Percentiles rank a stretch among this genome's conserved stretches.
Conservation (phyloP, 2,329 filamentous ascomycete genomes). For the Apiospora hydei region DNA sequence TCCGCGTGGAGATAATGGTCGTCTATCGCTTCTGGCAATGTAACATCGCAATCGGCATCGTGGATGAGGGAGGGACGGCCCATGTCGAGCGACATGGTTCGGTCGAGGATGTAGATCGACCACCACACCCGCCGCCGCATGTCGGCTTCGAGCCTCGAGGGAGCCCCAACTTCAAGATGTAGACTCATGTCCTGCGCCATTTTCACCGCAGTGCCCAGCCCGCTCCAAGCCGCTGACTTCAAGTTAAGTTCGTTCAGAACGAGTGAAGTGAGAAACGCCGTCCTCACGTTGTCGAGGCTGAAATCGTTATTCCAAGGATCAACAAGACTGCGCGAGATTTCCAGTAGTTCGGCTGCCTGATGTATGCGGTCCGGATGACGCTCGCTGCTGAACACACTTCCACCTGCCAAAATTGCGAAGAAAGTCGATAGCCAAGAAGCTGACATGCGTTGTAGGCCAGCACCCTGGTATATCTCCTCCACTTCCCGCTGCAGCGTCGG, state of each 20-base stretch:
- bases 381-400: constrained; percentile 73
- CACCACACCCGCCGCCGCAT: constrained; percentile 92
- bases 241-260: constrained; percentile 87
- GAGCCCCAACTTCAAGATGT: constrained; percentile 76
- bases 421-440: constrained; percentile 81
- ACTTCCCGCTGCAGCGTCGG: constrained; percentile 80
- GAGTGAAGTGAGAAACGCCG: constrained; percentile 76
- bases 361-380: constrained; percentile 61
- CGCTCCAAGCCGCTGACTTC: constrained; percentile 84
- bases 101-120: constrained; percentile 89
- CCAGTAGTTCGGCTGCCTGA: constrained; percentile 69
- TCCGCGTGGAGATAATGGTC: constrained; percentile 76
- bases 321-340: constrained; percentile 72
- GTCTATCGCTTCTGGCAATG: constrained; percentile 79
- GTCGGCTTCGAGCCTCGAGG: constrained; percentile 80
- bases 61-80: constrained; percentile 83
- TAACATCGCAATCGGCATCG: constrained; percentile 86
- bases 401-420: constrained; percentile 84
- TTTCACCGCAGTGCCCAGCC: constrained; percentile 81
- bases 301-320: constrained; percentile 85
- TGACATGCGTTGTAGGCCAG: constrained; percentile 65
- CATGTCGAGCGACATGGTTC: constrained; percentile 79
- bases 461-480: constrained; percentile 75
- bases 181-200: constrained; percentile 85
- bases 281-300: constrained; percentile 76